Evolutionary conservation across 352 stramenopile genomes (phyloP).

Genomic region (Phytopythium kandeliae): DNA sequence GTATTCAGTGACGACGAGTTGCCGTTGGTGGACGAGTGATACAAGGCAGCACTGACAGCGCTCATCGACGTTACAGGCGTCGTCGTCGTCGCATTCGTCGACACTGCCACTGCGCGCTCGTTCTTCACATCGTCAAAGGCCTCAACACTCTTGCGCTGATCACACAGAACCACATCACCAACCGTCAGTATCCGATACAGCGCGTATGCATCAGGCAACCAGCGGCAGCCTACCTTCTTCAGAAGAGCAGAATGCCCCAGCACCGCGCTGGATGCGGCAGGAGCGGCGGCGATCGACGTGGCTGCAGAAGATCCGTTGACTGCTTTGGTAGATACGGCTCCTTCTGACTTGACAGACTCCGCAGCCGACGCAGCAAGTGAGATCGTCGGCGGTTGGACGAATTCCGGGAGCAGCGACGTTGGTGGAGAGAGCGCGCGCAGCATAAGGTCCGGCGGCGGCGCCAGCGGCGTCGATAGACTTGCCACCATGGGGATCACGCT

Average conservation of each 20-base stretch:
- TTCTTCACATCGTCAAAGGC: constrained; percentile 32
- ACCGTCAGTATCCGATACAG: too few relatives aligned
- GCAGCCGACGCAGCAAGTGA: constrained; percentile 13
- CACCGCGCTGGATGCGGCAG: background rate
- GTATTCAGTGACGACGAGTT: constrained; percentile 12
- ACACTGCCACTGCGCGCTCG: constrained; percentile 14
- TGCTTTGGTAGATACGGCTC: background rate
- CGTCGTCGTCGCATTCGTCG: constrained; percentile 8
- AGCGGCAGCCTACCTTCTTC: constrained; percentile 6
- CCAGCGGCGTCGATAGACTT: constrained; percentile 49
- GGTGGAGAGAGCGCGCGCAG: constrained; percentile 69
- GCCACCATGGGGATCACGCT: constrained; percentile 8
- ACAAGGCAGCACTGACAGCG: constrained; percentile 11
- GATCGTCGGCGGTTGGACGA: constrained; percentile 36
- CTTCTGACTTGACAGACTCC: background rate
- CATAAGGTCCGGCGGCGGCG: constrained; percentile 55
- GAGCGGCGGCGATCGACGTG: constrained; percentile 3
- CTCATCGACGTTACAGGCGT: constrained; percentile 15
- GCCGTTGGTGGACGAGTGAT: constrained; percentile 22
- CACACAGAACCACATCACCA: too few relatives aligned
- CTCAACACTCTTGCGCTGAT: constrained; percentile 48
- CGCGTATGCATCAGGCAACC: background rate
- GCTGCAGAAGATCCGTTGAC: background rate
- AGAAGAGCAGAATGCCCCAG: constrained; percentile 1
- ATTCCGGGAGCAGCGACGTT: constrained; percentile 58